Evolutionary conservation across 2,329 filamentous ascomycete species (phyloP), one percentile per base, ranked within the genome.

Genomic region (Aspergillus calidoustus): DNA sequence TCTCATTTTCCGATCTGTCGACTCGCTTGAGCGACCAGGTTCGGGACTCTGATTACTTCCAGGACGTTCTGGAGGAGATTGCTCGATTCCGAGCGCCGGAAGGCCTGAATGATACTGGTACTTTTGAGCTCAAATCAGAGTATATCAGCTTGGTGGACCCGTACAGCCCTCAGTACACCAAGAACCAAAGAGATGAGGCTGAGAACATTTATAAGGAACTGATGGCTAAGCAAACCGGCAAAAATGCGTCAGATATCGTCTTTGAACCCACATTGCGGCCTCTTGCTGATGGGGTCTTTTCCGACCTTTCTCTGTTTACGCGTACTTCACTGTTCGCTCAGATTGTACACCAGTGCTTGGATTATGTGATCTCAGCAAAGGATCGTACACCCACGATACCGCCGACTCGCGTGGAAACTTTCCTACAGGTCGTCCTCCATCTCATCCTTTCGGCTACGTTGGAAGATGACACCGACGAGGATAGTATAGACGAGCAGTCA

Each of bases 181-280:
- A 97, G 74, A 99, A 99, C 71, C 94, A 98, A 76, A 87, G 95
- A 54, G 95, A 99, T 73, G 95, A 99, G 75, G 92, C 94, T 0
- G 95, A 99, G 77, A 89, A 87, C 68, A 90, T 93, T 3, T 97
- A 95, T 80, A 92, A 90, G 69, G 89, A 90, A 71, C 90, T 91
- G 82, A 88, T 95, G 82, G 91, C 93, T 11, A 93, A 93, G 79
- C 93, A 91, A 78, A 92, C 90, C 0, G 93, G 93, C 19, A 93
- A 93, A 74, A 83, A 89, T 48, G 81, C 86, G 1, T 88, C 92
- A 46, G 93, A 97, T 57, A 89, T 98, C 62, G 93, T 98, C 2
- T 97, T 92, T 73, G 94, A 98, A 76, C 93, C 96, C 0, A 92
- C 89, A 69, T 83, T 97, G 52, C 87, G 89, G 19, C 85, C 87